Evolutionary conservation across 2,329 filamentous ascomycete species (phyloP), one percentile per base, ranked within the genome.

Genomic region (Ilyonectria robusta): DNA sequence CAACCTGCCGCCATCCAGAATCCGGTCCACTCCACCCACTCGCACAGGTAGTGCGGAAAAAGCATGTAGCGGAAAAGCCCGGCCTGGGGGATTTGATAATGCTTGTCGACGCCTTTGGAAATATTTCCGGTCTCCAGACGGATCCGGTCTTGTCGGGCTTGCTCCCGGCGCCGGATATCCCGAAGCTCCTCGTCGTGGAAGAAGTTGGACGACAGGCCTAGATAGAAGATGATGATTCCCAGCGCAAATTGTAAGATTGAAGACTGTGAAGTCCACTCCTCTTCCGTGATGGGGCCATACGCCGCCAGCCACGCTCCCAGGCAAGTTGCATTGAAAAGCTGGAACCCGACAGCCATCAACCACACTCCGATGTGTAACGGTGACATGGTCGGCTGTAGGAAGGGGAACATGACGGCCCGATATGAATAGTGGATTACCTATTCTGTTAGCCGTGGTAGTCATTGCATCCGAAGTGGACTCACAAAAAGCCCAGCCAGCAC

Each of bases 1-100:
- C 85, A 88, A 1, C 90, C 91, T 63, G 91, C 88, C 72, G 93
- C 88, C 79, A 97, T 88, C 85, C 92, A 94, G 80, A 94, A 99
- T 0, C 96, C 96, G 4, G 88, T 80, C 96, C 96, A 99, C 85
- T 99, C 96, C 59, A 97, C 79, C 96, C 96, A 99, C 83, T 99
- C 96, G 78, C 92, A 93, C n/a, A 97, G 85, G 80, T 98, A 99
- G 80, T 99, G 96, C 72, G 96, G 94, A 80, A 92, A 97, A 66
- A 98, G 86, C 77, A 97, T 88, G 75, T 91, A 92, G 71, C 87
- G 86, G 82, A 98, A 99, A 56, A 97, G 82, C 1, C 95, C 94
- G 57, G 92, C 92, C 76, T 93, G 85, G 0, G 96, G 96, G 59
- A 99, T 88, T 82, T 93, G 90, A 79, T 98, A 98, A 68, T 97